phyloP scores from a whole-genome alignment of 2,329 filamentous ascomycete species.

The Exserohilum turcica region DNA sequence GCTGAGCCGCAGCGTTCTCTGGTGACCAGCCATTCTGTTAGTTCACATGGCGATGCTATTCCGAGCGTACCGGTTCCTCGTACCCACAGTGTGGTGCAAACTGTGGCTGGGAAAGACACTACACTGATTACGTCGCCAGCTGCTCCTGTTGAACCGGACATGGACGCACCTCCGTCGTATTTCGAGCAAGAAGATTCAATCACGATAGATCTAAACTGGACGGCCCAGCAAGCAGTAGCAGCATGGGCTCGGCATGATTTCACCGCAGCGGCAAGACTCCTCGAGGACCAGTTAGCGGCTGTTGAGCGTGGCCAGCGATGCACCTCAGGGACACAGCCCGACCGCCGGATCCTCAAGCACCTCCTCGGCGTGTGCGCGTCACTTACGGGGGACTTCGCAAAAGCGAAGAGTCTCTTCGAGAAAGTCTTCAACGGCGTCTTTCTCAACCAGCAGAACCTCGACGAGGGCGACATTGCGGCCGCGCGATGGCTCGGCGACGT shows the following conservation, averaged over 20 bases:
- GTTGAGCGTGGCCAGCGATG: conserved; percentile 34
- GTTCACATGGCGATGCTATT: not conserved
- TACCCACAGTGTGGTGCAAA: not conserved
- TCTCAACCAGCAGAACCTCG: conserved; percentile 23
- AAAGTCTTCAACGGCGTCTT: conserved; percentile 33
- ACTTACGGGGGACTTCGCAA: conserved; percentile 33
- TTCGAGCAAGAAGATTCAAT: conserved; percentile 9
- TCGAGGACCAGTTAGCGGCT: conserved; percentile 33
- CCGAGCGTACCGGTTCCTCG: not conserved
- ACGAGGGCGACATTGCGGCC: conserved; percentile 42
- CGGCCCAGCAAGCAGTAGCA: conserved; percentile 23
- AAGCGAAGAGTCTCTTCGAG: conserved; percentile 39
- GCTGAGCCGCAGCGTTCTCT: not conserved
- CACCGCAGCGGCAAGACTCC: conserved; percentile 18
- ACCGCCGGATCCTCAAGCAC: conserved; percentile 33
- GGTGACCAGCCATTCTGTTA: not conserved
- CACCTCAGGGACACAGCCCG: conserved; percentile 27
- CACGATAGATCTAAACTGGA: conserved; percentile 25
- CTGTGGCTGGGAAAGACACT: not conserved
- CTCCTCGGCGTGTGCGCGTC: conserved; percentile 37
- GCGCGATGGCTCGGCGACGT: conserved; percentile 42
- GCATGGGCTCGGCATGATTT: conserved; percentile 33
- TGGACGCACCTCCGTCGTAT: conserved; percentile 10
- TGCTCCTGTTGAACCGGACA: not conserved
- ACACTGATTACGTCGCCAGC: not conserved